Evolutionary conservation across 768 basidiomycete species (phyloP).

Genomic region (Tylopilus cervinicoccineus): DNA sequence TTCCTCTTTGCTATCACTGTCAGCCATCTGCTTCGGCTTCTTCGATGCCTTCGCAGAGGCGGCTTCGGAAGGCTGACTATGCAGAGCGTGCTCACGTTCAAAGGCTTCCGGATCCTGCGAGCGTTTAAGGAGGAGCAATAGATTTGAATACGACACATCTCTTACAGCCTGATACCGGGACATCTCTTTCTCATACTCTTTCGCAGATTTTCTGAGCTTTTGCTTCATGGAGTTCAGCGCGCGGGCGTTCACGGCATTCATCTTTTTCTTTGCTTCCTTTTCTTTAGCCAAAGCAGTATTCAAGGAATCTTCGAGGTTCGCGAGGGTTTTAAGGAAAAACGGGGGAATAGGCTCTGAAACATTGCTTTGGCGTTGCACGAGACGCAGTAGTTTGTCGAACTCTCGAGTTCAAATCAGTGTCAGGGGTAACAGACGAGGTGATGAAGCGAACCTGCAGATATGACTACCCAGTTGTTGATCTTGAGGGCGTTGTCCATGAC

Average conservation of each 20-base stretch:
- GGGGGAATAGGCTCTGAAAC: conserved; percentile 83
- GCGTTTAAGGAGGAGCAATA: not conserved
- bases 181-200: conserved; percentile 83
- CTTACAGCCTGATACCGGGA: conserved; percentile 76
- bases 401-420: conserved; percentile 45
- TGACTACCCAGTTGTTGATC: conserved; percentile 95
- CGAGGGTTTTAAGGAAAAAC: conserved; percentile 74
- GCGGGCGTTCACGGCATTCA: conserved; percentile 91
- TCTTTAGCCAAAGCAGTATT: conserved; percentile 75
- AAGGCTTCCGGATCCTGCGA: conserved; percentile 85
- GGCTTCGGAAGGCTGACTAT: conserved; percentile 45
- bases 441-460: conserved; percentile 68
- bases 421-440: not conserved
- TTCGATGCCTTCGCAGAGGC: conserved; percentile 34
- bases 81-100: conserved; percentile 65
- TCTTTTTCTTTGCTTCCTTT: conserved; percentile 91
- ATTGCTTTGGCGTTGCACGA: conserved; percentile 85
- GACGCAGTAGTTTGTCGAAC: conserved; percentile 91
- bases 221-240: conserved; percentile 98
- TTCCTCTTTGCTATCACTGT: conserved; percentile 41
- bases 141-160: not conserved
- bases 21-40: conserved; percentile 32
- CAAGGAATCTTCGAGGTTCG: conserved; percentile 72
- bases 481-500: conserved; percentile 91
- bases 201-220: conserved; percentile 86